phyloP scores from a whole-genome alignment of 1,284 basidiomycete species.

The Phenoliferia sp. region DNA sequence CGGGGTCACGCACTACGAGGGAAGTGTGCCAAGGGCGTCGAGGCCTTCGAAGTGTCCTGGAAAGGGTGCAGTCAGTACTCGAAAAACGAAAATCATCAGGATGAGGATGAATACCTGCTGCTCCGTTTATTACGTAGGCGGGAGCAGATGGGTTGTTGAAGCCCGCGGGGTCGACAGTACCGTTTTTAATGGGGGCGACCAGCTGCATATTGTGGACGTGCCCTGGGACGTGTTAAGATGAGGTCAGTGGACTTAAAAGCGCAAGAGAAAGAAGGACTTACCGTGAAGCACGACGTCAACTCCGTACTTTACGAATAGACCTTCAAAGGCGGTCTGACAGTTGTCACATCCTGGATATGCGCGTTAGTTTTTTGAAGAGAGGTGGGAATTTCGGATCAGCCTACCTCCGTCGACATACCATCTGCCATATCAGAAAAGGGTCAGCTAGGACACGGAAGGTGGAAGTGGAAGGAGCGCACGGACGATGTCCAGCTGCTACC shows the following conservation, averaged over 20 bases:
- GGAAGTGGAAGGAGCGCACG: neutral
- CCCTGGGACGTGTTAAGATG: neutral
- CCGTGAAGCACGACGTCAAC: neutral
- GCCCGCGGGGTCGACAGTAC: neutral
- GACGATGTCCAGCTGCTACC: neutral
- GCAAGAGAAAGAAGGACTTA: neutral
- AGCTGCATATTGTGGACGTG: slow-evolving; percentile 2
- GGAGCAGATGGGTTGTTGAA: neutral
- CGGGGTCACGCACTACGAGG: neutral
- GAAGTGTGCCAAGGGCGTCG: neutral
- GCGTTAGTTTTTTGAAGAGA: neutral
- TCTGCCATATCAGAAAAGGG: neutral
- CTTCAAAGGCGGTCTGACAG: neutral
- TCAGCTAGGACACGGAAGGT: neutral
- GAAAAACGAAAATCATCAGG: neutral
- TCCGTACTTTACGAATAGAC: neutral
- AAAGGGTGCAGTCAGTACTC: too few species aligned
- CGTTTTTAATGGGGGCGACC: neutral
- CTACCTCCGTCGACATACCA: neutral
- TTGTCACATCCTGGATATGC: neutral
- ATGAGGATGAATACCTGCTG: neutral
- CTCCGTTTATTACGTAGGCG: neutral
- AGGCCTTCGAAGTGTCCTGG: neutral
- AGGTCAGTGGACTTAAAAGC: neutral
- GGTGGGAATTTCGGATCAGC: neutral